Base-by-base conservation (phyloP, 1,284 basidiomycete species). In the Rhodotorula mucilaginosa region DNA sequence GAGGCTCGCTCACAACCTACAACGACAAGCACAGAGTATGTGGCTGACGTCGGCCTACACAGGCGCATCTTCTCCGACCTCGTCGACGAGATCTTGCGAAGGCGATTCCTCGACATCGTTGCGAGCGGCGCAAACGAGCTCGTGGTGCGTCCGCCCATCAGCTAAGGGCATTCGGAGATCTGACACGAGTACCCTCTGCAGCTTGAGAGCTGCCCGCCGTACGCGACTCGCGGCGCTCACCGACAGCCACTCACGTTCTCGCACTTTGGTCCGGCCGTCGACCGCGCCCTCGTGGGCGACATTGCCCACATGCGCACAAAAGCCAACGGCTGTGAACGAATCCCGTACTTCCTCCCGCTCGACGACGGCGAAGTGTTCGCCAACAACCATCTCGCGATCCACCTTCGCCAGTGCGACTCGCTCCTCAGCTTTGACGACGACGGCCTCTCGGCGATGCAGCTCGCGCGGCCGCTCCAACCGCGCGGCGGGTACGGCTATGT, bases 331-430 rank as follows among this genome's bases (percentile, higher is more conserved):
- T 29, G 7, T 2, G 29, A 19, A 10, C 15, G 23, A 57, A 29
- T 29, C 8, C 13, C 61, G 19, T 48, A 58, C 18, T 65, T 54
- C 44, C 62, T 73, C 2, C 66, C 72, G 2, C 59, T 73, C n/a
- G 72, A 73, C n/a, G 65, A 70, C 21, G 48, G 59, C 63, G 65
- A 73, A 39, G 5, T 65, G 4, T 73, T 73, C 31, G 56, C 16
- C 34, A 64, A 69, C 44, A 73, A 67, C 60, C n/a, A 70, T 34
- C 62, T 73, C n/a, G 26, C 34, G 2, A 39, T 68, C 3, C 61
- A 63, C 34, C 39, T 68, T 5, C 61, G 56, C 26, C 21, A 51
- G 21, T 13, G 48, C 34, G 34, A 19, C 23, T 21, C 7, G 29
- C 49, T 26, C 26, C 26, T 48, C 26, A 51, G 31, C n/a, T 39